These are phyloP conservation scores for Wickerhamomyces xylosicus DNA, from an alignment of 805 yeast species.

Conservation along the genomic window DNA sequence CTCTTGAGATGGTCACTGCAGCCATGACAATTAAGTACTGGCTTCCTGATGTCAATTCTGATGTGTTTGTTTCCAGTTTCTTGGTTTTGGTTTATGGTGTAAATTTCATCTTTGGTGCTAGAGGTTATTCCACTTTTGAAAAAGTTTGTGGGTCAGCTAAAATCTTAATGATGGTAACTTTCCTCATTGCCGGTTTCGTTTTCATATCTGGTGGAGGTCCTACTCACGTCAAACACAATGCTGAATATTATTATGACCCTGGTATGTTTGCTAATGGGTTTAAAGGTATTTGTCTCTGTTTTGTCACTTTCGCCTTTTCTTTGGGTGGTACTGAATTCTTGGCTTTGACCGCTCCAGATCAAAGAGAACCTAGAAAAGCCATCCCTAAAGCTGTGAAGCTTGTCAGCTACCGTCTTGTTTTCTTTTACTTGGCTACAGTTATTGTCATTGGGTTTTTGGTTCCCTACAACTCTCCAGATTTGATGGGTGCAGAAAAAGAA, in stretches of 20 bases:
- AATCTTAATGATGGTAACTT: conserved; percentile 50
- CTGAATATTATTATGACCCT: conserved; percentile 39
- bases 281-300: conserved; percentile 42
- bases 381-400: conserved; percentile 48
- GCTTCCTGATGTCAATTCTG: conserved; percentile 43
- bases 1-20: conserved; percentile 57
- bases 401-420: conserved; percentile 42
- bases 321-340: conserved; percentile 52
- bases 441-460: conserved; percentile 42
- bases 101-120: conserved; percentile 38
- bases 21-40: conserved; percentile 52
- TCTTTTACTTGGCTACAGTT: conserved; percentile 40
- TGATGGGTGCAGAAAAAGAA: conserved; percentile 27
- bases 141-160: conserved; percentile 58
- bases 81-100: conserved; percentile 29
- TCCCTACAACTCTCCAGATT: conserved; percentile 34
- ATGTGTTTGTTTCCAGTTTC: conserved; percentile 46
- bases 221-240: conserved; percentile 37
- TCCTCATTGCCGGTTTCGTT: conserved; percentile 41
- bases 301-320: conserved; percentile 48
- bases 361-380: conserved; percentile 40
- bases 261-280: conserved; percentile 45
- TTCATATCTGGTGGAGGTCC: conserved; percentile 33
- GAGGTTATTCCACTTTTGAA: conserved; percentile 53
- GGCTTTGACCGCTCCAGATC: conserved; percentile 45